These are phyloP conservation scores for Leptomonas pyrrhocoris DNA, from an alignment of 208 protist species.

Conservation along the genomic window DNA sequence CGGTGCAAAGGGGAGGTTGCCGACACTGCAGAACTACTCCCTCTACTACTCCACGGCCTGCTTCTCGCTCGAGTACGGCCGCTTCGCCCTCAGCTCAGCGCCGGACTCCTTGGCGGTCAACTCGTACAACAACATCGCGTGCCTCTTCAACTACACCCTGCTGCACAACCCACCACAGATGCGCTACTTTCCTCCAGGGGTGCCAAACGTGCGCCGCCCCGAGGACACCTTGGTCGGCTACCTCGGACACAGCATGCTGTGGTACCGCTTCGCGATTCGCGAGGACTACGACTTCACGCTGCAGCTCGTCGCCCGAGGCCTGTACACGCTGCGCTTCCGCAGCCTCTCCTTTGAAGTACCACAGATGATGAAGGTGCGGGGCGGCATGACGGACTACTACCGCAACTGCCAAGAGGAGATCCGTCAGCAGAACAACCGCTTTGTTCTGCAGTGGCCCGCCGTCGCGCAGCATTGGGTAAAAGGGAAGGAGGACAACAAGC, in stretches of 20 bases:
- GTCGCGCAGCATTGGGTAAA: conserved; percentile 82
- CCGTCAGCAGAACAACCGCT: conserved; percentile 64
- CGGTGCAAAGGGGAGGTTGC: conserved; percentile 7
- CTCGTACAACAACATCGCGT: conserved; percentile 91
- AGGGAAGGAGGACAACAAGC: conserved; percentile 56
- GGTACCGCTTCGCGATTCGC: conserved; percentile 84
- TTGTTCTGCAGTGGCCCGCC: conserved; percentile 72
- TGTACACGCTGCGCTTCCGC: conserved; percentile 80
- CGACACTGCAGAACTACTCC: conserved; percentile 32
- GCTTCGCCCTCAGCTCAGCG: conserved; percentile 61
- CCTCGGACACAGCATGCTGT: conserved; percentile 56
- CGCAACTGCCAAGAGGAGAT: conserved; percentile 71
- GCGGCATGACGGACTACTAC: conserved; percentile 92
- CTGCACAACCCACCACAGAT: conserved; percentile 58
- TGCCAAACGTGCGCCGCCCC: conserved; percentile 36
- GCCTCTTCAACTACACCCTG: conserved; percentile 75
- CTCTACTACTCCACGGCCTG: conserved; percentile 53
- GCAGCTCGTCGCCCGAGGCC: conserved; percentile 78
- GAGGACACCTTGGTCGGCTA: conserved; percentile 52
- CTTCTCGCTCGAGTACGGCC: conserved; percentile 84
- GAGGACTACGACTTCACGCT: conserved; percentile 93
- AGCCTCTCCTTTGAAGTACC: conserved; percentile 84
- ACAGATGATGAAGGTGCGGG: conserved; percentile 77
- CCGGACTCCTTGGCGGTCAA: conserved; percentile 61
- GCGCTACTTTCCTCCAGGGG: conserved; percentile 46